These are phyloP conservation scores for Rhodotorula sp. DNA, from an alignment of 1,284 basidiomycete species.

Conservation along the genomic window DNA sequence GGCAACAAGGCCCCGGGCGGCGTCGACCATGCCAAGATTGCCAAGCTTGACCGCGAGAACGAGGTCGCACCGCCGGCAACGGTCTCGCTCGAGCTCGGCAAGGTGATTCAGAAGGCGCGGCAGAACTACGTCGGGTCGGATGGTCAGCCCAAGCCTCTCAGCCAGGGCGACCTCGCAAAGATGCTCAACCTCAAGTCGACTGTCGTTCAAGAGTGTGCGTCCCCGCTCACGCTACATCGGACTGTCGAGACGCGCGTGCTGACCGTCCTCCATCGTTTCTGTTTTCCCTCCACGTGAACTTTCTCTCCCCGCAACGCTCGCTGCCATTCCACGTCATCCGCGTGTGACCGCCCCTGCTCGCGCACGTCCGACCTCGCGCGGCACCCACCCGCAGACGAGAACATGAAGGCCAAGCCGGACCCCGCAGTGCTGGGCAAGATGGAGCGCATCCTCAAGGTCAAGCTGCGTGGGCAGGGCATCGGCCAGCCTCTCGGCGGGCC, in stretches of 20 bases:
- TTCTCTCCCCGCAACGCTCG: background rate
- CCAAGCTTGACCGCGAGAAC: constrained; percentile 91
- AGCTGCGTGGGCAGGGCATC: constrained; percentile 73
- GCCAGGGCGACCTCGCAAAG: constrained; percentile 93
- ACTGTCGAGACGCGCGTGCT: no score
- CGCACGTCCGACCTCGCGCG: no score
- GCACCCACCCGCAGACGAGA: constrained; percentile 37
- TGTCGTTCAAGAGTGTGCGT: constrained; percentile 84
- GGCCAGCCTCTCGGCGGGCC: constrained; percentile 36
- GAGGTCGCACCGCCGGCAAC: constrained; percentile 93
- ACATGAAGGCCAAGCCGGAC: constrained; percentile 79
- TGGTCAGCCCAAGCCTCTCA: constrained; percentile 53
- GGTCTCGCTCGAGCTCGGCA: constrained; percentile 75
- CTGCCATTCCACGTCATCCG: background rate
- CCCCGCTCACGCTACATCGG: no score
- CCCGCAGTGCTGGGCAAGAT: constrained; percentile 88
- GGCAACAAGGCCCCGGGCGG: constrained; percentile 40
- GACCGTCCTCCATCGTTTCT: no score
- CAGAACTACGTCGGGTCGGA: constrained; percentile 61
- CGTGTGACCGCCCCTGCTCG: no score
- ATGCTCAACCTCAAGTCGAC: constrained; percentile 89
- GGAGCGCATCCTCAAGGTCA: constrained; percentile 85
- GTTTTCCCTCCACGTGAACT: background rate
- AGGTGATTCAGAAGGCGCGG: constrained; percentile 81
- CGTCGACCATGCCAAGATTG: constrained; percentile 92